Evolutionary conservation across 1,139 yeast genomes (phyloP), one percentile per base, ranked within the genome.

Genomic region (Lodderomyces oxycetoniae): DNA sequence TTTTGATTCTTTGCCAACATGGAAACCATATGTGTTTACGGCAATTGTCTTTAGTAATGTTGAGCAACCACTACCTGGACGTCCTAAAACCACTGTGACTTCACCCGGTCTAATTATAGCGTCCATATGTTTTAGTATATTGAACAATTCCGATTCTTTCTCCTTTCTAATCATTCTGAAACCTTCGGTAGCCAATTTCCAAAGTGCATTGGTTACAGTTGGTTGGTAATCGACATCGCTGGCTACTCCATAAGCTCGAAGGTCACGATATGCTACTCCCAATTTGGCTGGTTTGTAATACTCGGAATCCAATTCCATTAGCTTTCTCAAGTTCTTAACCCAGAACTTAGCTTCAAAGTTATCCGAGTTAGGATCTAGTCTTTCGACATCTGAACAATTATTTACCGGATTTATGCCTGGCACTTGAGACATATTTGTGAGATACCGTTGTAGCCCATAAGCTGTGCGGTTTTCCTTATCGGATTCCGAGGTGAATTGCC

Each of bases 221-320:
- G 82, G 64, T 56, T 85, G 95, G 57, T 81, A 87, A 49, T 84
- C 91, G 3, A 88, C 73, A 49, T 82, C 93, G 4, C 82, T 67
- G 8, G 91, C 88, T 39, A 71, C 71, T 39, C 95, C 96, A 44
- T 68, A 73, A 2, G 89, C 93, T 37, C 83, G 60, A 45, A 87
- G 59, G 47, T 83, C 61, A 40, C 73, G 71, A 67, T 79, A 87
- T 3, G 82, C 71, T 25, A 87, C 65, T 8, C 95, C 94, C 38
- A 84, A 59, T 12, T 74, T 66, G 25, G 77, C 67, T 10, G 77
- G 77, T 46, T 78, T 77, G 55, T 75, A 83, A 49, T 77, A 70
- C 3, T 37, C 33, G 4, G 34, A 19, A 20, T 36, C 27, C 3
- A 30, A 27, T 12, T 33, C 34, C 19, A 19, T 33, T 24, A 35